Conservation (phyloP, 129 eudicot species). For the Artemisia tridentata region DNA sequence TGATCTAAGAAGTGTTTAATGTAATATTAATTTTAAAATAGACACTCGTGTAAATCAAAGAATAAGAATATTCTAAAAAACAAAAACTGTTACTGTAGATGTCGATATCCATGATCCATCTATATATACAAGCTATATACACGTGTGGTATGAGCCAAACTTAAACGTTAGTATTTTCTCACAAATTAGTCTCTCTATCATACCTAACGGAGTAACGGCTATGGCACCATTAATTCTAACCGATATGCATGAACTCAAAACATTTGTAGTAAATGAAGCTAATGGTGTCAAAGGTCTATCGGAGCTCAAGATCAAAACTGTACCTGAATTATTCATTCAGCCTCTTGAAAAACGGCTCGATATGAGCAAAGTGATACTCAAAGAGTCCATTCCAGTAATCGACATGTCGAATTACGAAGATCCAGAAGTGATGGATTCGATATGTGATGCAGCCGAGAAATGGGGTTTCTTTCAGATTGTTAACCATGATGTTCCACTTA, state of each 20-base stretch:
- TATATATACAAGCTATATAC: too few species aligned
- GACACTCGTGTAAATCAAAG: too few species aligned
- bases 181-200: too few species aligned
- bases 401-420: conserved; percentile 50
- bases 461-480: conserved; percentile 17
- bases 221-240: conserved; percentile 16
- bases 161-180: too few species aligned
- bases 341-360: conserved; percentile 46
- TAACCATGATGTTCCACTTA: conserved; percentile 55
- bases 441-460: conserved; percentile 51
- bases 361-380: conserved; percentile 22
- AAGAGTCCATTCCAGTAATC: conserved; percentile 45
- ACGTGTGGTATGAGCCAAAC: too few species aligned
- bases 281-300: conserved; percentile 57
- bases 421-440: conserved; percentile 32
- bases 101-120: too few species aligned
- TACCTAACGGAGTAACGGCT: too few species aligned
- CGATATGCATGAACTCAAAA: conserved; percentile 10
- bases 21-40: too few species aligned
- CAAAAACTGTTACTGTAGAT: too few species aligned
- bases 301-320: conserved; percentile 23
- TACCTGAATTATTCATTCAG: conserved; percentile 37
- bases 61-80: too few species aligned
- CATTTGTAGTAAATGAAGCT: conserved; percentile 35
- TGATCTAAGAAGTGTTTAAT: too few species aligned